Base-by-base conservation (phyloP, 768 basidiomycete genomes). In the Tulasnella sp. region DNA sequence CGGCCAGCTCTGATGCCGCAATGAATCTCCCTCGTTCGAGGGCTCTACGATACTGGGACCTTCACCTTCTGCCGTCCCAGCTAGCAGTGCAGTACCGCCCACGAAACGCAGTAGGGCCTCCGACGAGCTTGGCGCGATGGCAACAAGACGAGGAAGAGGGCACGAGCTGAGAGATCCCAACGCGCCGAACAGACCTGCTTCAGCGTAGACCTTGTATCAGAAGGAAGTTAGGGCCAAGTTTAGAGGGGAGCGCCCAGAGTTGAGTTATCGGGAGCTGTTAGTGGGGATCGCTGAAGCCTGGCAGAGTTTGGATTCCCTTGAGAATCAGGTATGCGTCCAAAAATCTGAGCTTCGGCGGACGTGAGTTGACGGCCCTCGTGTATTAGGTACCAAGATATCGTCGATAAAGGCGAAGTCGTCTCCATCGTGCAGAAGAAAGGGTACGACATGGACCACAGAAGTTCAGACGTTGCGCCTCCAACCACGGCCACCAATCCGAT, bases 171-270 rank as follows among this genome's bases (percentile, higher is more conserved):
- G 92, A 85, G 97, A 99, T 83, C 96, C 96, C 27, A 93, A 96
- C 85, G 96, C 96, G 80, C 97, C 97, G 42, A 98, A 97, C 84
- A 92, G 95, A 12, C 97, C 97, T 36, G 89, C 95, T 21, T 94
- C 94, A 9, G 95, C 96, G 27, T 99, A 97, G 86, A 90, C 98
- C 83, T 87, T 97, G 82, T 99, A 93, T 89, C 97, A 98, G 87
- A 98, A 97, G 84, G 93, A 94, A 19, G 88, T 96, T 76, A 92
- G 96, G 84, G 89, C 90, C 80, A 88, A 90, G 79, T 88, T 97
- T 82, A 91, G 92, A 87, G 87, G 88, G 52, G 85, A 88, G 82
- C 86, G 93, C 84, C 92, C 94, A 14, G 85, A 87, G 12, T 85
- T 95, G 79, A 85, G 88, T 48, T 92, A 98, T 84, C 84, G 89